Conservation (phyloP, 2,329 filamentous ascomycete genomes). For the Xylariales sp. region DNA sequence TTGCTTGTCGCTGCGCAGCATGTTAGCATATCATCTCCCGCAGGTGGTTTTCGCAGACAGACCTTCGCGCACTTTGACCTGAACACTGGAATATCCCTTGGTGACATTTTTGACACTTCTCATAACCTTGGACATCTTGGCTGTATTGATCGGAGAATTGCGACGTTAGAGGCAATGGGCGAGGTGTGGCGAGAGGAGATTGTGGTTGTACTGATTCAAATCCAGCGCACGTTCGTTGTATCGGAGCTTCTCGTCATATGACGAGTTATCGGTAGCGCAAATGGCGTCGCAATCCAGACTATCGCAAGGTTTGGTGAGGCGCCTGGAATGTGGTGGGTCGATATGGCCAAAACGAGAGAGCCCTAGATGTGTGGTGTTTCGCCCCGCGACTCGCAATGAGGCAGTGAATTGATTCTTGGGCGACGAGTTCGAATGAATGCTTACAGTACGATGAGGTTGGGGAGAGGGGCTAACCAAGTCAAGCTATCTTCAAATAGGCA, state of each 20-base stretch:
- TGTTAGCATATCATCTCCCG: background rate
- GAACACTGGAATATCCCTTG: slow-evolving; percentile 93
- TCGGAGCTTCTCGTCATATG: slow-evolving; percentile 9
- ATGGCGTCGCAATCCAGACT: no score
- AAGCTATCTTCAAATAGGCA: no score
- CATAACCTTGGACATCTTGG: slow-evolving; percentile 90
- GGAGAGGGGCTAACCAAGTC: no score
- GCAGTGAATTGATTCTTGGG: no score
- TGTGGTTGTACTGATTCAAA: background rate
- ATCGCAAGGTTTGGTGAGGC: no score
- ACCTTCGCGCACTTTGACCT: slow-evolving; percentile 99
- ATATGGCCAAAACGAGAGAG: no score
- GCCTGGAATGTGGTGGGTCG: no score
- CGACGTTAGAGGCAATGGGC: slow-evolving; percentile 9
- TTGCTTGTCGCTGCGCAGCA: slow-evolving; percentile 82
- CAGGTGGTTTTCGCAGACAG: slow-evolving; percentile 22
- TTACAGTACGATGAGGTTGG: no score
- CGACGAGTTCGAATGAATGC: no score
- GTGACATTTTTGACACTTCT: slow-evolving; percentile 98
- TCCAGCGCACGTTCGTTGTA: slow-evolving; percentile 6
- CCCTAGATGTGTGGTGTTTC: no score
- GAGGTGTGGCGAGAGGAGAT: slow-evolving; percentile 3
- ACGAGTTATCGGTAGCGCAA: no score
- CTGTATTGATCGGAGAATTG: slow-evolving; percentile 16
- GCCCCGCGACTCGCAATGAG: no score